Evolutionary conservation across 768 basidiomycete species (phyloP).

Genomic region (Leccinum variicolor): DNA sequence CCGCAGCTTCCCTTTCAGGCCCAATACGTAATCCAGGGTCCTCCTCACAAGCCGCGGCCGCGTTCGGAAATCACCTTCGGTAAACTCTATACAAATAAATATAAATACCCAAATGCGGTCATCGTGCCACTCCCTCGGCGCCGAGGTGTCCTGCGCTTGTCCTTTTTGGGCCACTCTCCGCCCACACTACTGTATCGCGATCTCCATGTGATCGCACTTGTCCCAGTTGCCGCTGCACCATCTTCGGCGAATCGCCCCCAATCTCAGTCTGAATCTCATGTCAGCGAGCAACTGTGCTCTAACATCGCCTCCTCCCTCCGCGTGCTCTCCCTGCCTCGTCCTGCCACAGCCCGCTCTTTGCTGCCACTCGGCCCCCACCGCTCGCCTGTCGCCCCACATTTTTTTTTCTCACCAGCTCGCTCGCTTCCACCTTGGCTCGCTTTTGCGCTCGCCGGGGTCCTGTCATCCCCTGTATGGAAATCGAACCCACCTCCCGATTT

Average conservation of each 20-base stretch:
- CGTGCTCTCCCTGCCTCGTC: conserved; percentile 15
- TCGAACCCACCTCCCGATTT: conserved; percentile 16
- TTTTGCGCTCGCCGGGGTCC: conserved; percentile 31
- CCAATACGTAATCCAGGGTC: conserved; percentile 35
- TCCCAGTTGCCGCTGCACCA: conserved; percentile 34
- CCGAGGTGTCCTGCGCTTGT: conserved; percentile 33
- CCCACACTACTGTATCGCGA: conserved; percentile 29
- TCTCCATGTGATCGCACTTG: conserved; percentile 29
- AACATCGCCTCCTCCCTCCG: conserved; percentile 15
- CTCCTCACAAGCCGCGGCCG: conserved; percentile 33
- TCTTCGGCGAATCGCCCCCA: conserved; percentile 30
- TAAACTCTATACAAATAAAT: conserved; percentile 27
- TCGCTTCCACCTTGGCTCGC: conserved; percentile 27
- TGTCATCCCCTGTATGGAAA: conserved; percentile 16
- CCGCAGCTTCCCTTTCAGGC: conserved; percentile 27
- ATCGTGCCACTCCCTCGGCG: conserved; percentile 38
- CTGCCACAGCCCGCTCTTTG: conserved; percentile 28
- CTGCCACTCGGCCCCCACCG: conserved; percentile 7
- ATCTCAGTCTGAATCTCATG: conserved; percentile 30
- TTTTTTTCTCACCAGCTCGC: conserved; percentile 20
- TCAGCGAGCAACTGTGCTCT: conserved; percentile 22
- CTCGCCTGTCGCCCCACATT: background rate
- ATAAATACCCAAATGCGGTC: conserved; percentile 21
- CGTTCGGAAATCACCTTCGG: conserved; percentile 39
- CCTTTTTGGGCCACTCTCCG: conserved; percentile 32